These are phyloP conservation scores for Rhodomyrtus psidioides DNA, from an alignment of 441 rosid species.

Conservation along the genomic window DNA sequence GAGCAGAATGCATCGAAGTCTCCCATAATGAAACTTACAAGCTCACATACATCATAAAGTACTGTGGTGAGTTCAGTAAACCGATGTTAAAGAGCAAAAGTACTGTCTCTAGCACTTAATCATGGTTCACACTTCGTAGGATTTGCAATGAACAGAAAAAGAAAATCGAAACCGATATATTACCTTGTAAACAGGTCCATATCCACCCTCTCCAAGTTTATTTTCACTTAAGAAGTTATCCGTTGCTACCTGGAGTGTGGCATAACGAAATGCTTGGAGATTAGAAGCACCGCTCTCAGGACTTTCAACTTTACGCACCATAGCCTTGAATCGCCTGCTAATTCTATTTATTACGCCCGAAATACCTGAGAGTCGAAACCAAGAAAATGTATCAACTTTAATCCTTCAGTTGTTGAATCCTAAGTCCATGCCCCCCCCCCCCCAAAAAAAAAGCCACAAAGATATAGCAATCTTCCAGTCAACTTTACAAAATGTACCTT, in stretches of 20 bases:
- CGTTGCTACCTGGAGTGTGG: neutral
- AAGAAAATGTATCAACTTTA: neutral
- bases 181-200: too few relatives aligned
- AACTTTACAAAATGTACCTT: neutral
- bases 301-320: neutral
- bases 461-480: neutral
- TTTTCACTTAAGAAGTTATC: too few relatives aligned
- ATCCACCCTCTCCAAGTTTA: too few relatives aligned
- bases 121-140: neutral
- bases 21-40: neutral
- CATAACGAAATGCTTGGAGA: slow-evolving; percentile 23
- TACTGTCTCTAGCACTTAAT: too few relatives aligned
- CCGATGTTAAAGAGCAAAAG: neutral
- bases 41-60: neutral
- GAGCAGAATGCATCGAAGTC: neutral
- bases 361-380: slow-evolving; percentile 4
- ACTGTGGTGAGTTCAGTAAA: neutral
- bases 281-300: slow-evolving; percentile 10
- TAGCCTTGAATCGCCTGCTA: neutral
- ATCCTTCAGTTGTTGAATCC: neutral
- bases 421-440: neutral
- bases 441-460: neutral
- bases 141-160: neutral
- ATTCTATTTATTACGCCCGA: neutral
- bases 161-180: neutral